phyloP scores from a whole-genome alignment of 148 eudicot species.

The Nyssa sinensis region DNA sequence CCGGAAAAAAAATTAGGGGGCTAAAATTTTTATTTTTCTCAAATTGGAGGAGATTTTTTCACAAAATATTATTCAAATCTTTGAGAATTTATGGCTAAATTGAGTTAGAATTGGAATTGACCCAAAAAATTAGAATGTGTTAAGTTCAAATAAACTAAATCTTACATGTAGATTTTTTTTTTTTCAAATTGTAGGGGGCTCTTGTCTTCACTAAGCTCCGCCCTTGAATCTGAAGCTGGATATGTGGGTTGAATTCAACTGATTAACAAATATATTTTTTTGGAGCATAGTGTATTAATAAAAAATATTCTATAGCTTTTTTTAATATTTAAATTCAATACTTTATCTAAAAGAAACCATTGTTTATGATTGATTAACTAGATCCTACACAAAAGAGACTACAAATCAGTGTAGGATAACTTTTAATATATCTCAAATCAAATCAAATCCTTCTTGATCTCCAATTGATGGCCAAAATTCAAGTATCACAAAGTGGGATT shows the following conservation, averaged over 20 bases:
- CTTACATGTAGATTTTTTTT: no score
- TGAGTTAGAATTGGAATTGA: no score
- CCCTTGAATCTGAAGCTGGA: neutral
- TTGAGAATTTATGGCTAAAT: no score
- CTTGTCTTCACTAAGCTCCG: no score
- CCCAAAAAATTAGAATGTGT: no score
- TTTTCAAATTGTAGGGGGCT: no score
- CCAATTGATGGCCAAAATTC: slow-evolving; percentile 1
- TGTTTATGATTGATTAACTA: neutral
- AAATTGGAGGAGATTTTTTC: no score
- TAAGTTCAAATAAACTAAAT: no score
- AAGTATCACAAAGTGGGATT: slow-evolving; percentile 3
- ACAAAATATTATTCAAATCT: no score
- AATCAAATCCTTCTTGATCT: slow-evolving; percentile 12
- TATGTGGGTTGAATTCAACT: neutral
- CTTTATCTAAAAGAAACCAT: neutral
- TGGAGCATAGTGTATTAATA: neutral
- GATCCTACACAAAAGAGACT: neutral
- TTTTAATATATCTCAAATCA: slow-evolving; percentile 14
- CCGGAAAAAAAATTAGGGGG: no score
- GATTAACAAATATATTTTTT: neutral
- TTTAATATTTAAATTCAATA: neutral
- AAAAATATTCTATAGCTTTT: no score
- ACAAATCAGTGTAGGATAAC: neutral
- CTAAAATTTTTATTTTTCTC: no score